phyloP scores from a whole-genome alignment of 2,329 filamentous ascomycete genomes.

The Pezicula radicicola region DNA sequence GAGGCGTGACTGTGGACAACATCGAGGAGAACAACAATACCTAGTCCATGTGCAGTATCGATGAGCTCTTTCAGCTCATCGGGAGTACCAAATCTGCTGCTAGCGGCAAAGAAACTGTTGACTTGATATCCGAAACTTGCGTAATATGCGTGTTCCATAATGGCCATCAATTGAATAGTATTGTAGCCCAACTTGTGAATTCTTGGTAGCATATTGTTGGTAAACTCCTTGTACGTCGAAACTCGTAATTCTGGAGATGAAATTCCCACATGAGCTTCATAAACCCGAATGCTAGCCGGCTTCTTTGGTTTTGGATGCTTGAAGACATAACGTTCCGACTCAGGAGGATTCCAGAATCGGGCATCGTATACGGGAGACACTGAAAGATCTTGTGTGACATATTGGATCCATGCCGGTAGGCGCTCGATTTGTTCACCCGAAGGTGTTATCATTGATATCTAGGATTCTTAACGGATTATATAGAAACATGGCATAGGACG shows the following conservation, averaged over 20 bases:
- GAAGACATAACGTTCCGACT: slow-evolving; percentile 74
- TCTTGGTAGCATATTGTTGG: slow-evolving; percentile 82
- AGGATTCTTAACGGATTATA: slow-evolving; percentile 12
- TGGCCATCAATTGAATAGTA: slow-evolving; percentile 95
- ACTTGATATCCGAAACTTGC: slow-evolving; percentile 98
- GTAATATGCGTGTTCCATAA: slow-evolving; percentile 99
- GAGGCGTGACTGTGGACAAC: slow-evolving; percentile 97
- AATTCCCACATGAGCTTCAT: slow-evolving; percentile 98
- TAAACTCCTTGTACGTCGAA: slow-evolving; percentile 97
- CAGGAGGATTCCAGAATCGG: slow-evolving; percentile 93
- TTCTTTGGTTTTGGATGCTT: slow-evolving; percentile 80
- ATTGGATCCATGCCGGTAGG: slow-evolving; percentile 94
- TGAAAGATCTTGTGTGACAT: slow-evolving; percentile 87
- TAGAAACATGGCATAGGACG: not conserved
- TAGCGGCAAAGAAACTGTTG: slow-evolving; percentile 98
- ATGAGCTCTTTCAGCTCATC: slow-evolving; percentile 97
- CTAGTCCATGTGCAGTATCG: slow-evolving; percentile 89
- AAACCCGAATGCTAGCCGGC: slow-evolving; percentile 83
- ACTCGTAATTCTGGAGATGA: slow-evolving; percentile 87
- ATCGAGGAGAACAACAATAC: slow-evolving; percentile 86
- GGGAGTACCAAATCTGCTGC: slow-evolving; percentile 88
- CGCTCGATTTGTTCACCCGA: slow-evolving; percentile 80
- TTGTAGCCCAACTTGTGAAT: slow-evolving; percentile 94
- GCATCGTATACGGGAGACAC: slow-evolving; percentile 94
- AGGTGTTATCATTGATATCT: slow-evolving; percentile 83